Base-by-base conservation (phyloP, 345 rosid species). In the Populus tremula region DNA sequence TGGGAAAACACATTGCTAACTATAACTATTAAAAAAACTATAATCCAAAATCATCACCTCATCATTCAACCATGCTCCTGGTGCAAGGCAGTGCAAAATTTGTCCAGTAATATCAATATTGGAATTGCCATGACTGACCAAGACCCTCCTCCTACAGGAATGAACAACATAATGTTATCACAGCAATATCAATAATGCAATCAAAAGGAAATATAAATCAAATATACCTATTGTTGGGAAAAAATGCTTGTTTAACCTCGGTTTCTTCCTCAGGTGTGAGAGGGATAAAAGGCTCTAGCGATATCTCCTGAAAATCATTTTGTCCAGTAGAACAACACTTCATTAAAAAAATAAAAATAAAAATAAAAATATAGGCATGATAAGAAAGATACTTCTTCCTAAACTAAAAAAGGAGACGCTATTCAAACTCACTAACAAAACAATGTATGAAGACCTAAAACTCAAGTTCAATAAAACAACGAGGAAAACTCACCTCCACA, bases 1-100 rank as follows among this genome's bases (percentile, higher is more conserved):
- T 59, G 27, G 63, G 63, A 59, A 54, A 54, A 59, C 63, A 56
- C 29, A 56, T 56, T 56, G 29, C 29, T n/a, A 8, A 56, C 13
- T 5, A 38, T 18, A 39, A 41, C 72, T 23, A 70, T 68, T 61
- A 75, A 9, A 43, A 63, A 49, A 18, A 36, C 64, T 56, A 75
- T 61, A 76, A 20, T 59, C 2, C 69, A 61, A 27, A 71, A 76
- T 54, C 16, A 75, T 56, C 74, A 96, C 99, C 98, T 96, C 99
- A 81, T 96, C 99, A 79, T 96, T 96, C 87, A 96, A 86, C 99
- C 98, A 96, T 79, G 83, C 84, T 20, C 85, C 78, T 21, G 99
- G 96, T 80, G 79, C 81, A 49, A 96, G 97, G 80, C 97, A 94
- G 81, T 77, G 89, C 76, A 96, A 77, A 77, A 79, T 27, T 81